phyloP scores from a whole-genome alignment of 768 basidiomycete genomes.

The Rhizopogon roseolus region DNA sequence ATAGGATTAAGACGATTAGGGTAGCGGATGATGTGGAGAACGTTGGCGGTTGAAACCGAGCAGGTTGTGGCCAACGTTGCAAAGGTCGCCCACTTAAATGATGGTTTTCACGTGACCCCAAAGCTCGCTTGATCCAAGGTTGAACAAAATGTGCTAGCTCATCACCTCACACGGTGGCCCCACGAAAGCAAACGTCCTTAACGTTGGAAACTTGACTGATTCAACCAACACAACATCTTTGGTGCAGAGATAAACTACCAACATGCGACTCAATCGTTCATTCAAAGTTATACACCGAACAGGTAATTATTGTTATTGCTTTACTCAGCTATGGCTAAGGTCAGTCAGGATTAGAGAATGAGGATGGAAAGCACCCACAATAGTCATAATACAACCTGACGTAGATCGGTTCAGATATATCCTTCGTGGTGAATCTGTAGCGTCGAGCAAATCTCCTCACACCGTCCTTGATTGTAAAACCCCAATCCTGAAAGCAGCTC shows the following conservation, averaged over 20 bases:
- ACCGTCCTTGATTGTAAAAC: conserved; percentile 48
- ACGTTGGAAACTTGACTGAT: too few species aligned
- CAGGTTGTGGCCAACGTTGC: background rate
- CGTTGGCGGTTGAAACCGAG: background rate
- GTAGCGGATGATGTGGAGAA: background rate
- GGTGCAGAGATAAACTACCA: too few species aligned
- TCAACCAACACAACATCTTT: too few species aligned
- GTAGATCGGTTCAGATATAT: background rate
- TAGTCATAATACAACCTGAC: conserved; percentile 1
- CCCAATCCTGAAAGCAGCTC: conserved; percentile 38
- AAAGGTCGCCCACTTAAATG: conserved; percentile 24
- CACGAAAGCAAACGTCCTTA: too few species aligned
- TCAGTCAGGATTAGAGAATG: background rate
- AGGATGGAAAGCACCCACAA: background rate
- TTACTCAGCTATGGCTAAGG: background rate
- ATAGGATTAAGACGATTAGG: conserved; percentile 2
- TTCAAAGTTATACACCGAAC: background rate
- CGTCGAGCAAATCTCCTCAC: conserved; percentile 52
- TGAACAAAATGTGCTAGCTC: too few species aligned
- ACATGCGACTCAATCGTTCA: background rate
- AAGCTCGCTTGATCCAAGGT: too few species aligned
- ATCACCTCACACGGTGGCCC: too few species aligned
- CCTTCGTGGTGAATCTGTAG: conserved; percentile 44
- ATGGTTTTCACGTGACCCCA: conserved; percentile 21
- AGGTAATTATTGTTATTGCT: too few species aligned